A percentile compares a stretch with the other conserved stretches of the same genome.
Evolutionary conservation across 2,329 filamentous ascomycete genomes (phyloP).

Genomic region (Penicillium hordei): DNA sequence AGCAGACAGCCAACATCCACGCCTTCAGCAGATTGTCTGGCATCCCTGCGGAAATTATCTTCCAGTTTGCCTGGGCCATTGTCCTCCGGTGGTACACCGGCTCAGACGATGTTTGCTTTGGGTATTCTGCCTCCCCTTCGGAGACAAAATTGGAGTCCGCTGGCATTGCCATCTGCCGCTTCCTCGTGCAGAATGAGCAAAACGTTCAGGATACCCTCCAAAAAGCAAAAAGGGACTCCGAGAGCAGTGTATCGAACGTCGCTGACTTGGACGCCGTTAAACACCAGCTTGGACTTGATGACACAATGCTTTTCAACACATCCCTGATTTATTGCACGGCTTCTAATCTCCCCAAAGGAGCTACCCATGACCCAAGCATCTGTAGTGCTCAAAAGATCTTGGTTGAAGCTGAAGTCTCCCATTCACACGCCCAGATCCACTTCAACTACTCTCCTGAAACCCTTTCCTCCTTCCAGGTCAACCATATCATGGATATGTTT

Average conservation of each 20-base stretch:
- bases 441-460: constrained; percentile 54
- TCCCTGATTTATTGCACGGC: constrained; percentile 26
- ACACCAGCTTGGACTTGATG: constrained; percentile 27
- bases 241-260: constrained; percentile 21
- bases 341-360: constrained; percentile 8
- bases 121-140: constrained; percentile 41
- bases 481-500: constrained; percentile 36
- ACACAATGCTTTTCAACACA: constrained; percentile 34
- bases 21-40: constrained; percentile 23
- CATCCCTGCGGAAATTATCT: constrained; percentile 24
- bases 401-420: constrained; percentile 30
- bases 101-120: constrained; percentile 49
- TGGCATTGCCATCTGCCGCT: constrained; percentile 22
- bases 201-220: constrained; percentile 24
- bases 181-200: constrained; percentile 28
- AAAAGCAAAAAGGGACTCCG: constrained; percentile 21
- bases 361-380: constrained; percentile 1
- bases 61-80: constrained; percentile 49
- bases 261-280: constrained; percentile 27
- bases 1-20: constrained; percentile 24
- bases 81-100: constrained; percentile 46
- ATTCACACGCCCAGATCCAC: constrained; percentile 47
- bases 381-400: constrained; percentile 27
- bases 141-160: constrained; percentile 33
- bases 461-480: constrained; percentile 43